Conservation (phyloP, 1,139 yeast species). For the Taiozyma sp. region DNA sequence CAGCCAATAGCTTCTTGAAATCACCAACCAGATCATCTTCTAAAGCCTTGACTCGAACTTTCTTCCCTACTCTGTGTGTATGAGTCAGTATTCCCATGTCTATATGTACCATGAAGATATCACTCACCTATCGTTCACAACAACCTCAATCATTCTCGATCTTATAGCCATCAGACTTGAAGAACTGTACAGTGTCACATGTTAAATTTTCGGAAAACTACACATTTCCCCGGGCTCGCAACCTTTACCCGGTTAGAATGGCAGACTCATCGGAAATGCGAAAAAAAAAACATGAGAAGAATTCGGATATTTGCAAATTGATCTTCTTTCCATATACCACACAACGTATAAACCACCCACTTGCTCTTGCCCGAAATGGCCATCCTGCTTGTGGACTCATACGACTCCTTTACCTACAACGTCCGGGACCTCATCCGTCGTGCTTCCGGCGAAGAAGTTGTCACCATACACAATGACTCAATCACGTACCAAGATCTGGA, state of each 20-base stretch:
- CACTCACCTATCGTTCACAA: slow-evolving; percentile 41
- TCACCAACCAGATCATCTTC: slow-evolving; percentile 90
- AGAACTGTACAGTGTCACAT: too few species aligned
- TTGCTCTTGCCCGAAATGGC: slow-evolving; percentile 14
- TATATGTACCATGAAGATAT: neutral
- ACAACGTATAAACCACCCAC: too few species aligned
- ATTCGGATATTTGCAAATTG: neutral
- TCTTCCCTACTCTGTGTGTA: slow-evolving; percentile 69
- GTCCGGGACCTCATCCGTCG: slow-evolving; percentile 59
- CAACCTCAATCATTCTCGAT: slow-evolving; percentile 40
- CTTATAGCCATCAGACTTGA: neutral
- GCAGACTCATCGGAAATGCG: neutral
- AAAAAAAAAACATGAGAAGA: neutral
- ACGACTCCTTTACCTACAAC: slow-evolving; percentile 91
- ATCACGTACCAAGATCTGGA: slow-evolving; percentile 38
- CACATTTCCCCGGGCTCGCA: neutral
- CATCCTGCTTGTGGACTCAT: slow-evolving; percentile 81
- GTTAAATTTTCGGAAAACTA: neutral
- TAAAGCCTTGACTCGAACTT: slow-evolving; percentile 69
- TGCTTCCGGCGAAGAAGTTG: slow-evolving; percentile 51
- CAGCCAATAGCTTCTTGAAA: slow-evolving; percentile 75
- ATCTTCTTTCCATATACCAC: neutral
- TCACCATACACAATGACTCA: slow-evolving; percentile 75
- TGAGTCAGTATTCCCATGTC: slow-evolving; percentile 1
- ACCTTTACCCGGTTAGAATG: neutral